Conservation (phyloP, 1,284 basidiomycete species). For the Pholiota adiposa region DNA sequence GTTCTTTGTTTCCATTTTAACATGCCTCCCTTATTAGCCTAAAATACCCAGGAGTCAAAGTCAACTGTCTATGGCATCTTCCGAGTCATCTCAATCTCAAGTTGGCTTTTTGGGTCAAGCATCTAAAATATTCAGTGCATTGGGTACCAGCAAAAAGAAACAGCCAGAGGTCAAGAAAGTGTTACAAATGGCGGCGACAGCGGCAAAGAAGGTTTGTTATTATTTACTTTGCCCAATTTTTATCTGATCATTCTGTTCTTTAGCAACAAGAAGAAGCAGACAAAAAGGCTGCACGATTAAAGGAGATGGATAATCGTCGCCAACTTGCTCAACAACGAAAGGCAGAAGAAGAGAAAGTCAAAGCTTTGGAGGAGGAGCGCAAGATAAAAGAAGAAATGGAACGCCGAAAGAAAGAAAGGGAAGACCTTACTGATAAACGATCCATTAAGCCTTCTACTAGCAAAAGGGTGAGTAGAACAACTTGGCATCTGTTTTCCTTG, state of each 20-base stretch:
- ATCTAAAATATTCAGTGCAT: slow-evolving; percentile 64
- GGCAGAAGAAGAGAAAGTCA: slow-evolving; percentile 76
- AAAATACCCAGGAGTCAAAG: slow-evolving; percentile 44
- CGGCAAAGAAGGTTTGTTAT: slow-evolving; percentile 78
- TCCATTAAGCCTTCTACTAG: slow-evolving; percentile 42
- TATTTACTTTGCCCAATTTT: neutral
- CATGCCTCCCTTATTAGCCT: slow-evolving; percentile 19
- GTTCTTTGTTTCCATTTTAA: slow-evolving; percentile 13
- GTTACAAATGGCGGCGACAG: slow-evolving; percentile 79
- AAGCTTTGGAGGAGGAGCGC: slow-evolving; percentile 66
- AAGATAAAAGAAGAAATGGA: slow-evolving; percentile 74
- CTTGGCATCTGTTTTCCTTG: neutral
- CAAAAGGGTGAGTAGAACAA: slow-evolving; percentile 56
- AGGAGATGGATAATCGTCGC: slow-evolving; percentile 80
- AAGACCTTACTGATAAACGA: slow-evolving; percentile 73
- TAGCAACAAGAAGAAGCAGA: slow-evolving; percentile 89
- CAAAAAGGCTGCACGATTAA: slow-evolving; percentile 74
- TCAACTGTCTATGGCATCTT: slow-evolving; percentile 57
- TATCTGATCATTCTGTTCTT: slow-evolving; percentile 11
- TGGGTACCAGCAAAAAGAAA: slow-evolving; percentile 68
- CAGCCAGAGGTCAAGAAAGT: slow-evolving; percentile 80
- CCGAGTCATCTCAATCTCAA: slow-evolving; percentile 57
- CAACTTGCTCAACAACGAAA: slow-evolving; percentile 75
- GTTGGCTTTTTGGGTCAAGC: slow-evolving; percentile 69
- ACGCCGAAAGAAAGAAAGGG: slow-evolving; percentile 73